Evolutionary conservation across 352 stramenopile species (phyloP), one percentile per base, ranked within the genome.

Genomic region (Pythium insidiosum): DNA sequence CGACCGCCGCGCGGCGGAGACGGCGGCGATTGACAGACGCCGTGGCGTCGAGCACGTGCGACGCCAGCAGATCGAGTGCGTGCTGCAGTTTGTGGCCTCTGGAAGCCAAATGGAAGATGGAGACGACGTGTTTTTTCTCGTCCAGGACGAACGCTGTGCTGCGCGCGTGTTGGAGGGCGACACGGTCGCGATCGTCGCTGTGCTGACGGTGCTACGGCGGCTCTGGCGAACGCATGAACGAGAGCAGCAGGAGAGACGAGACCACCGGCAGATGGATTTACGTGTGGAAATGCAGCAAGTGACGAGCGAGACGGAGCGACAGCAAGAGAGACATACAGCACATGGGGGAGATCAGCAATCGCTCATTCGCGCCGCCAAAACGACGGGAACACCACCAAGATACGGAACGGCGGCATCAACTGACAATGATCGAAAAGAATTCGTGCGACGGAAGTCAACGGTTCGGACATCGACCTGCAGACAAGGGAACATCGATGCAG

Each of bases 61-160:
- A 30, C 33, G 36, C 18, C 39, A 41, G 12, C 51, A 56, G 12
- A 33, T 87, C 19, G 58, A 50, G 11, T 30, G 23, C 6, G 62
- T 77, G n/a, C 44, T 82, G 26, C 43, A 53, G 13, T 68, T 78
- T 24, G 68, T 58, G n/a, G 63, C 73, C 2, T 56, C 52, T 6
- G 61, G 67, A 20, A 66, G 57, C 33, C 53, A 57, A 35, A 65
- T 58, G 13, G 47, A 50, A 15, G 73, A 86, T 21, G 39, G 41
- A n/a, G n/a, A n/a, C 22, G 66, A 76, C 20, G 63, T 63, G 10
- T 61, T 82, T 37, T 73, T 68, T 25, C 4, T 82, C 6, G 50
- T 89, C 10, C 74, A 84, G 21, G 44, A 76, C 10, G 46, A 47
- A 2, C 22, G 65, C 0, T 87, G 71, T 37, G 62, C 59, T 9